A percentile compares a stretch with the other conserved stretches of the same genome.
Evolutionary conservation across 2,329 filamentous ascomycete species (phyloP).

Genomic region (Nothopassalora personata): DNA sequence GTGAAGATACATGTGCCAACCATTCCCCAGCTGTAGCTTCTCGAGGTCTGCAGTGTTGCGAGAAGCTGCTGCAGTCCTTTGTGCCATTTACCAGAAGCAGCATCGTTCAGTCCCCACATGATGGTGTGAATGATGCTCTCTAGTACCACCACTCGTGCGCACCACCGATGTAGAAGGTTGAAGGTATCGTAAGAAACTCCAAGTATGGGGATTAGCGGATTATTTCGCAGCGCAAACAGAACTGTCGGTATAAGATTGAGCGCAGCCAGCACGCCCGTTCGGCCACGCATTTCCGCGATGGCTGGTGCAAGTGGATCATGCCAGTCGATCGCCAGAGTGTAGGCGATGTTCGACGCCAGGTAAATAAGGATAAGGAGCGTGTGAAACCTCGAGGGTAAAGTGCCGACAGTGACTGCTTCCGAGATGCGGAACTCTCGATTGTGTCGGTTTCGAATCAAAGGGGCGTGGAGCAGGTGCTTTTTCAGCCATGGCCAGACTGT

Average conservation of each 20-base stretch:
- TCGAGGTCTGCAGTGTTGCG: slow-evolving; percentile 50
- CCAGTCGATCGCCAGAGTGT: slow-evolving; percentile 65
- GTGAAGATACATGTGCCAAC: slow-evolving; percentile 57
- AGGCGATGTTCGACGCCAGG: slow-evolving; percentile 67
- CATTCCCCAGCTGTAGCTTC: slow-evolving; percentile 62
- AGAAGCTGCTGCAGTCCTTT: slow-evolving; percentile 55
- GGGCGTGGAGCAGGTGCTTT: slow-evolving; percentile 63
- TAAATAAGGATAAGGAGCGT: slow-evolving; percentile 63
- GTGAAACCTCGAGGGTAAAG: slow-evolving; percentile 74
- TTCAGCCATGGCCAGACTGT: slow-evolving; percentile 53
- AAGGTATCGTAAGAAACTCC: slow-evolving; percentile 94
- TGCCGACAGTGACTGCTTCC: slow-evolving; percentile 64
- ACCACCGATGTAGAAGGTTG: slow-evolving; percentile 83
- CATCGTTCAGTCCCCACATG: slow-evolving; percentile 66
- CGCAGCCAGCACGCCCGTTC: slow-evolving; percentile 75
- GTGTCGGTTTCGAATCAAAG: slow-evolving; percentile 68
- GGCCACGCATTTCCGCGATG: slow-evolving; percentile 75
- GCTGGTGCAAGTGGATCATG: slow-evolving; percentile 43
- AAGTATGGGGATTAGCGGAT: slow-evolving; percentile 75
- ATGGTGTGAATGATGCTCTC: slow-evolving; percentile 66
- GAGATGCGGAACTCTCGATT: slow-evolving; percentile 68
- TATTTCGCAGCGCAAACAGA: slow-evolving; percentile 85
- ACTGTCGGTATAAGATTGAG: slow-evolving; percentile 91
- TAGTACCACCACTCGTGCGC: slow-evolving; percentile 66
- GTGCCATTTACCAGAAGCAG: slow-evolving; percentile 41